Base-by-base conservation (phyloP, 768 basidiomycete genomes). In the Tricholoma sp. region DNA sequence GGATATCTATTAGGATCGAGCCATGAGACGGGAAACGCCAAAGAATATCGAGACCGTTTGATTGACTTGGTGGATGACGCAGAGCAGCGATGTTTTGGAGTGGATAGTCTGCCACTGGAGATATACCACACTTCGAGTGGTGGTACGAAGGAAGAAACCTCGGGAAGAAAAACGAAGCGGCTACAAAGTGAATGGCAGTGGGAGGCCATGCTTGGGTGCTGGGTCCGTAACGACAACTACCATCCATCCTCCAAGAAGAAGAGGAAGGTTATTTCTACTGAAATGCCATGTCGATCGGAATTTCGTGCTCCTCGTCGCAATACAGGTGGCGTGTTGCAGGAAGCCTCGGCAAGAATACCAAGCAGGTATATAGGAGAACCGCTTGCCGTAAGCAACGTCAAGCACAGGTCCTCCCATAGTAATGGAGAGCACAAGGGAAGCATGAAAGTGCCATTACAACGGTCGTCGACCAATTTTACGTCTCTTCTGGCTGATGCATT, bases 51-150 rank as follows among this genome's bases (percentile, higher is more conserved):
- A n/a, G 65, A 64, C 31, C 62, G 72, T 49, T 63, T 83, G 15
- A 76, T 83, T 53, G 73, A 73, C 33, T 61, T 65, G 13, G 75
- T 81, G 15, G 83, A 83, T 28, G 72, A 73, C n/a, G 81, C 81
- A 10, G 83, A 85, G 65, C 62, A 67, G 36, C 70, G 73, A 41
- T 81, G 77, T 56, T 80, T 78, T 36, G 76, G 74, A 29, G 52
- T 63, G 18, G 54, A 51, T 15, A 49, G 17, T 32, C 8, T 17
- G 2, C 45, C 32, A n/a, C 6, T 18, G 12, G 29, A 31, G 6
- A 9, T n/a, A 2, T 4, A 6, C 29, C 15, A 31, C 29, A 6
- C 6, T 10, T 6, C 13, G 45, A 28, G 44, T 29, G 12, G 28
- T 29, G 9, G 29, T 15, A 31, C 24, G 24, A 29, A 47, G 11